Conservation (phyloP, 139 green algal genomes). For the Tetradesmus obliquus region DNA sequence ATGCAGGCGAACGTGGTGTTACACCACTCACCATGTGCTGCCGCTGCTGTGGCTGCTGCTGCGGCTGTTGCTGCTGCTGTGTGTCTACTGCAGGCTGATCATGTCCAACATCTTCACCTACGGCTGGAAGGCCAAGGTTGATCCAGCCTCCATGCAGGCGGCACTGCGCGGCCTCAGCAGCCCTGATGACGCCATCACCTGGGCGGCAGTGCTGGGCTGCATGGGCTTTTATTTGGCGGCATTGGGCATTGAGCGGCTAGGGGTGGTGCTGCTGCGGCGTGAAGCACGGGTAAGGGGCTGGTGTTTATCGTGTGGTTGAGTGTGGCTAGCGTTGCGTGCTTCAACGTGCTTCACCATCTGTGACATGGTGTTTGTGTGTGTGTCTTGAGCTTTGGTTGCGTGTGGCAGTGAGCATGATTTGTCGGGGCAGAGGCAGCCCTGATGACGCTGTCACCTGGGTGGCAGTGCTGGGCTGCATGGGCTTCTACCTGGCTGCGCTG, state of each 20-base stretch:
- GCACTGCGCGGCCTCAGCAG: not conserved
- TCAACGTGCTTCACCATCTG: too few species aligned
- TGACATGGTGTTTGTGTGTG: too few species aligned
- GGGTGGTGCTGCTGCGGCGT: not conserved
- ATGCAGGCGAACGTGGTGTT: not conserved
- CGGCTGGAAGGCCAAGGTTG: not conserved
- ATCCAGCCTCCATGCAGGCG: not conserved
- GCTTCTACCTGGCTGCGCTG: not conserved
- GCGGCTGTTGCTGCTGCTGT: not conserved
- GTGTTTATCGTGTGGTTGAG: too few species aligned
- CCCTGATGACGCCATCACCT: constrained; percentile 10
- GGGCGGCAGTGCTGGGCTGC: constrained; percentile 7
- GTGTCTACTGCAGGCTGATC: constrained; percentile 6
- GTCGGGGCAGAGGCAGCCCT: not conserved
- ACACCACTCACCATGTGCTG: not conserved
- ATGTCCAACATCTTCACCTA: constrained; percentile 39
- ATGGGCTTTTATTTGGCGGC: not conserved
- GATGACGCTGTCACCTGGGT: not conserved
- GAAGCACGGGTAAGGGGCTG: not conserved
- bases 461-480: not conserved
- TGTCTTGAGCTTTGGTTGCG: not conserved
- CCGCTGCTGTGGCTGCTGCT: not conserved
- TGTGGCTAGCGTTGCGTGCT: too few species aligned
- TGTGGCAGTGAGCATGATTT: not conserved
- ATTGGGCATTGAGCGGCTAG: constrained; percentile 5